Conservation (phyloP, 148 eudicot genomes). For the Beta vulgaris region DNA sequence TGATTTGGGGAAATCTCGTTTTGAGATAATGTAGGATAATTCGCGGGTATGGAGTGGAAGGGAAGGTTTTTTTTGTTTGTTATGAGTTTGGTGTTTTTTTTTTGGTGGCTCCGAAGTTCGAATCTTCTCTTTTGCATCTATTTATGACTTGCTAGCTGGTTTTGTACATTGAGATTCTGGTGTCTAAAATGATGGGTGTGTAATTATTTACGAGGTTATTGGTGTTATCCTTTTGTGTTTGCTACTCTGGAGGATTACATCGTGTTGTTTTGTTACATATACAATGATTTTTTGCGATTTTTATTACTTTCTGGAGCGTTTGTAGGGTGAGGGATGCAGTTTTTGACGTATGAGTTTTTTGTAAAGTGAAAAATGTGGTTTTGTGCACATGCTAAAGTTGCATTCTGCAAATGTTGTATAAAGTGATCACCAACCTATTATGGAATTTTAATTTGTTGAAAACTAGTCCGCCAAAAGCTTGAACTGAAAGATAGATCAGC, state of each 20-base stretch:
- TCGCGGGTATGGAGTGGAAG: too few relatives aligned
- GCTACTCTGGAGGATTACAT: not conserved
- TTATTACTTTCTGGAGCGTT: not conserved
- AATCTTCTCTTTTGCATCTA: too few relatives aligned
- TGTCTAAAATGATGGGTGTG: not conserved
- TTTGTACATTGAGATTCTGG: not conserved
- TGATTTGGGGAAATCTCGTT: not conserved
- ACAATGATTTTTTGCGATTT: not conserved
- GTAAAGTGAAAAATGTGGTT: not conserved
- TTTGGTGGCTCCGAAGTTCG: too few relatives aligned
- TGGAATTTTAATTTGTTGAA: not conserved
- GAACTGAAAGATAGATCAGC: too few relatives aligned
- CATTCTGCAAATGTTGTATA: not conserved
- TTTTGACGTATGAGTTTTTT: not conserved
- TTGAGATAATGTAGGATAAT: not conserved
- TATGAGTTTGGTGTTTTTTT: too few relatives aligned
- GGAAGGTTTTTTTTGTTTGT: too few relatives aligned
- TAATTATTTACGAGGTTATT: not conserved
- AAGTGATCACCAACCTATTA: not conserved
- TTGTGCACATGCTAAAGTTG: not conserved
- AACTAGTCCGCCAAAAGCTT: not conserved
- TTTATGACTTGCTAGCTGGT: not conserved
- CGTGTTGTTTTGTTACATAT: not conserved
- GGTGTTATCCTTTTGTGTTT: not conserved
- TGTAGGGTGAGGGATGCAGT: not conserved